Conservation (phyloP, 768 basidiomycete species). For the Tylopilus balloui region DNA sequence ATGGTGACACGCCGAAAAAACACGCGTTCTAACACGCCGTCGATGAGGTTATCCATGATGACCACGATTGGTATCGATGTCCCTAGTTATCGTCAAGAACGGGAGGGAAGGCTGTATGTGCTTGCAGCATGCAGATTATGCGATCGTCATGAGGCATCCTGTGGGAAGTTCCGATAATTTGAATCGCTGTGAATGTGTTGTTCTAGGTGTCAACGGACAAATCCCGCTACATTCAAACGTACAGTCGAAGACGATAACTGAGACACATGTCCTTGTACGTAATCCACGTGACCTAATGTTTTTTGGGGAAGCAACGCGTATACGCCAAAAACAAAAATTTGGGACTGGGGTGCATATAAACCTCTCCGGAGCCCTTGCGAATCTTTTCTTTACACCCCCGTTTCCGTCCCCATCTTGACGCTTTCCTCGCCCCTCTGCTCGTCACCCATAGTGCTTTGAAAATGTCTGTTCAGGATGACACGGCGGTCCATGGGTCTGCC, state of each 20-base stretch:
- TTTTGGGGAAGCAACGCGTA: conserved; percentile 25
- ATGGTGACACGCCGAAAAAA: not conserved
- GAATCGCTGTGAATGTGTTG: not conserved
- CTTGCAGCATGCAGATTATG: conserved; percentile 10
- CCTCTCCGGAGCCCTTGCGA: conserved; percentile 1
- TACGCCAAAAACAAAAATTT: conserved; percentile 29
- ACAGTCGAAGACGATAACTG: not conserved
- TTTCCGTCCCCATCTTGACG: conserved; percentile 1
- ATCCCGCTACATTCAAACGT: not conserved
- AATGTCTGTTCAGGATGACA: conserved; percentile 33
- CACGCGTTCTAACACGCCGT: conserved; percentile 19
- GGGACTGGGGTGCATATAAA: conserved; percentile 31
- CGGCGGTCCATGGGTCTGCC: conserved; percentile 27
- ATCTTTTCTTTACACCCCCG: conserved; percentile 9
- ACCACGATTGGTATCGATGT: conserved; percentile 27
- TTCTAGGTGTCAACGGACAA: not conserved
- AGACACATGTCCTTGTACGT: conserved; percentile 16
- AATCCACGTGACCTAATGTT: conserved; percentile 28
- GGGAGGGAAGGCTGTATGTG: conserved; percentile 2
- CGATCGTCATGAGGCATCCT: conserved; percentile 7
- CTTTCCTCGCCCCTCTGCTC: not conserved
- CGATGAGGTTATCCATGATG: conserved; percentile 18
- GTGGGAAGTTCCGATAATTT: not conserved
- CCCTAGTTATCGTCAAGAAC: conserved; percentile 11
- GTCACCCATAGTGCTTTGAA: conserved; percentile 13